These are phyloP conservation scores for Botrytis hyacinthi DNA, from an alignment of 2,329 filamentous ascomycete species.

Conservation along the genomic window DNA sequence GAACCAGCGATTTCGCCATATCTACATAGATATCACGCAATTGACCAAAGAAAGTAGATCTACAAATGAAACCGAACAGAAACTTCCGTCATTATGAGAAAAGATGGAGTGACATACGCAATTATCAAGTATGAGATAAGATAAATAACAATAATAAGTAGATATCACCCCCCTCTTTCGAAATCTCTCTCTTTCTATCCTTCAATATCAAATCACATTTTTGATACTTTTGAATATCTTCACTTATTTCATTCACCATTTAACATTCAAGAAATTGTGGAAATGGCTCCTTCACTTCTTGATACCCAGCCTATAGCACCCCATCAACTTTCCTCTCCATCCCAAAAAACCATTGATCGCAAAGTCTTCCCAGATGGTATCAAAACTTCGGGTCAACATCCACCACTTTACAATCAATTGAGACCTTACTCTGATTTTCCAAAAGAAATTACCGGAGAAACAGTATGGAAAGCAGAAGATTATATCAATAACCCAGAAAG, in stretches of 20 bases:
- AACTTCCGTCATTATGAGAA: not conserved
- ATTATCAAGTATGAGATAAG: not conserved
- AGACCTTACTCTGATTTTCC: constrained; percentile 69
- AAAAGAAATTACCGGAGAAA: constrained; percentile 66
- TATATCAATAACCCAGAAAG: constrained; percentile 40
- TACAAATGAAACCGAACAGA: constrained; percentile 1
- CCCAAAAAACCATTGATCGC: constrained; percentile 28
- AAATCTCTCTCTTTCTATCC: not conserved
- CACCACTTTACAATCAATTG: constrained; percentile 64
- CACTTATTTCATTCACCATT: not conserved
- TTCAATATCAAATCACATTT: not conserved
- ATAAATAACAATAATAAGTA: not conserved
- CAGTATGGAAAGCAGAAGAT: constrained; percentile 62
- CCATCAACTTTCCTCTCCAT: constrained; percentile 26
- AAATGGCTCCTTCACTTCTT: constrained; percentile 30
- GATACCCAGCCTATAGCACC: constrained; percentile 28
- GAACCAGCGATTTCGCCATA: constrained; percentile 11
- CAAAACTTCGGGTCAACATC: constrained; percentile 65
- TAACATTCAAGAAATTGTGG: not conserved
- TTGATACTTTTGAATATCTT: constrained; percentile 7
- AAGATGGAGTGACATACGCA: constrained; percentile 1
- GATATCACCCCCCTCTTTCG: not conserved
- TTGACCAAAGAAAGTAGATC: constrained; percentile 14
- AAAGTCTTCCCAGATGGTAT: constrained; percentile 40
- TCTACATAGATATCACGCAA: constrained; percentile 19